Evolutionary conservation across 192 early-diverging fungal species (phyloP).

Genomic region (Oehlia diaphana): DNA sequence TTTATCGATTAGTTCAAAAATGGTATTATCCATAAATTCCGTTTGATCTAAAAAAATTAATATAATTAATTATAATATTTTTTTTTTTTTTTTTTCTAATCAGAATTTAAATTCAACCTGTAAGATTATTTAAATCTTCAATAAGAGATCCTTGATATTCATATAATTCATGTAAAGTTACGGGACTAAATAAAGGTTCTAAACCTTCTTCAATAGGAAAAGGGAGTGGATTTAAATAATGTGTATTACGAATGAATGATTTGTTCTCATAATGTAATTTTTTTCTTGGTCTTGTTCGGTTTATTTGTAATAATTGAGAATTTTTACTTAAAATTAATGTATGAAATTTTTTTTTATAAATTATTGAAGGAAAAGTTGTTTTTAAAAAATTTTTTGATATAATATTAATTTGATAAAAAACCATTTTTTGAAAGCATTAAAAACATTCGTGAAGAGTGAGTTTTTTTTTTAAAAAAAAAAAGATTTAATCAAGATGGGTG

Average conservation of each 20-base stretch:
- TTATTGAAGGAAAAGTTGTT: not conserved
- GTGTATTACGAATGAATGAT: not conserved
- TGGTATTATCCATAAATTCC: constrained; percentile 35
- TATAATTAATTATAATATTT: not conserved
- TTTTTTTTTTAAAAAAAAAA: too few relatives aligned
- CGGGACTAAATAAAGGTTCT: constrained; percentile 33
- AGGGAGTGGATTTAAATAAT: constrained; percentile 23
- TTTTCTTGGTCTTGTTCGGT: not conserved
- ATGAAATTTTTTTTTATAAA: not conserved
- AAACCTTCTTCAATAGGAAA: constrained; percentile 33
- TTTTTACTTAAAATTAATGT: not conserved
- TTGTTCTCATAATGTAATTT: not conserved
- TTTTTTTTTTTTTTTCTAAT: too few relatives aligned
- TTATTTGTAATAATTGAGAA: not conserved
- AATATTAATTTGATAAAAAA: too few relatives aligned
- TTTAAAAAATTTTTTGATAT: not conserved
- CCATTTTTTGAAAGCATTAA: too few relatives aligned
- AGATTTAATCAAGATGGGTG: too few relatives aligned
- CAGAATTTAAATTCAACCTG: constrained; percentile 29
- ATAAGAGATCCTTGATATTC: constrained; percentile 39
- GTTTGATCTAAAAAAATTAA: constrained; percentile 20
- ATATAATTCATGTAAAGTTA: constrained; percentile 36
- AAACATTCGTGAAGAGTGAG: too few relatives aligned
- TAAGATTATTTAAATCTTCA: constrained; percentile 42
- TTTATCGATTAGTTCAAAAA: constrained; percentile 38